These are phyloP conservation scores for Colletotrichum plurivorum DNA, from an alignment of 2,329 filamentous ascomycete species.

Conservation along the genomic window DNA sequence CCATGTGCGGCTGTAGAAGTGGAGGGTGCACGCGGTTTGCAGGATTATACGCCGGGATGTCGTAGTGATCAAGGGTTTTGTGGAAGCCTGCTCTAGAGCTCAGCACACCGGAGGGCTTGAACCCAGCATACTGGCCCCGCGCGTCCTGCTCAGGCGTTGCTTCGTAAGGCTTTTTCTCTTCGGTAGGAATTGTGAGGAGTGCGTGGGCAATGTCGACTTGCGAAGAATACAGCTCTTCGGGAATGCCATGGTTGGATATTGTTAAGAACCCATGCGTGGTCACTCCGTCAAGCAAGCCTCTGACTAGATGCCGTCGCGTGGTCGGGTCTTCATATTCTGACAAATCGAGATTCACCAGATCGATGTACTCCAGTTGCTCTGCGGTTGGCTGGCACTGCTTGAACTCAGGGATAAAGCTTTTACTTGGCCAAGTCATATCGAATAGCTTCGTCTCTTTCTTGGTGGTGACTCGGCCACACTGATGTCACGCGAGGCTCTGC, in stretches of 20 bases:
- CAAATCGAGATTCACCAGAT: slow-evolving; percentile 5
- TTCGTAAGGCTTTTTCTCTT: slow-evolving; percentile 9
- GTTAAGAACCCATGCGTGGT: background rate
- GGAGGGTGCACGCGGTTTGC: slow-evolving; percentile 41
- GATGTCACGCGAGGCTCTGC: no score
- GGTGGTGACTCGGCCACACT: no score
- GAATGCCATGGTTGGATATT: slow-evolving; percentile 2
- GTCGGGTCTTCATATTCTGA: background rate
- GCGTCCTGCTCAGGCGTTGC: slow-evolving; percentile 17
- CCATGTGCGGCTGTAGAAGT: background rate
- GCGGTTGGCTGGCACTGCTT: background rate
- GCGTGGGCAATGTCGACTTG: slow-evolving; percentile 10
- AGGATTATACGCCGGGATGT: slow-evolving; percentile 41
- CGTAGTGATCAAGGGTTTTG: slow-evolving; percentile 28
- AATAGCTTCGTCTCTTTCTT: background rate
- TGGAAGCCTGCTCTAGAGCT: slow-evolving; percentile 38
- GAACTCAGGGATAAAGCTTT: background rate
- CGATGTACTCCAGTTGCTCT: slow-evolving; percentile 3
- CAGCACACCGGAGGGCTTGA: slow-evolving; percentile 46
- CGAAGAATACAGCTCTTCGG: background rate
- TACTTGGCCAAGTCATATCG: background rate
- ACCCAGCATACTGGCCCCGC: slow-evolving; percentile 48
- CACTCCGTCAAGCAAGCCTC: background rate
- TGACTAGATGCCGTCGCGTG: background rate
- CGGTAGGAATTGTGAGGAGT: background rate